Evolutionary conservation across 768 basidiomycete species (phyloP), one percentile per base, ranked within the genome.

Genomic region (Xanthoconium purpureum): DNA sequence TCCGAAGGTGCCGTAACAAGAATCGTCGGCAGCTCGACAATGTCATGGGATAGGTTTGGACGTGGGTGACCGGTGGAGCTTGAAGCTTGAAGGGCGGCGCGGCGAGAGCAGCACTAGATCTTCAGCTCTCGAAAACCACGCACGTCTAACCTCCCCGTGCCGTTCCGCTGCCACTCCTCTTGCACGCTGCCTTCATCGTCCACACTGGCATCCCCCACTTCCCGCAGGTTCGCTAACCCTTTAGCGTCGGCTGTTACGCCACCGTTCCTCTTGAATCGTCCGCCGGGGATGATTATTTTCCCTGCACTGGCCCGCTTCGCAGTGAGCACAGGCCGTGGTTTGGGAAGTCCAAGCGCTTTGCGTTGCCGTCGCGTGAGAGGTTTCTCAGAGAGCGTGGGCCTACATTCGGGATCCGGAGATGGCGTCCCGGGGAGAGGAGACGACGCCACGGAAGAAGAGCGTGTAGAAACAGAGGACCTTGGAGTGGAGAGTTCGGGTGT

Each of bases 61-160:
- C 29, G 46, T 38, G 52, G 14, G 33, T 35, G 30, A 24, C 24
- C 4, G 24, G 24, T 24, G 24, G 4, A 24, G 24, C 24, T 24
- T 24, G 24, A 24, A 24, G 24, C 24, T 24, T 24, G 24, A 24
- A 24, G 44, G 37, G n/a, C 29, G 35, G 13, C 8, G 53, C 20
- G 24, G 52, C 32, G 47, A 36, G 20, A 33, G 48, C 43, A 42
- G 50, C 46, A 46, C 64, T 73, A 84, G 58, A 90, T 90, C 80
- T 81, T 87, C 70, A 90, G 69, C 73, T 90, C 89, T 62, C 87
- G 75, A 70, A 90, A 90, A 51, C 88, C 88, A 51, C 88, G 77
- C 51, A 90, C 87, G 68, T 90, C 88, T 56, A 90, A 69, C 64
- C 88, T 74, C 49, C 88, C 88, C 33, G 82, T 80, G 59, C 88